These are phyloP conservation scores for Decorospora gaudefroyi DNA, from an alignment of 2,329 filamentous ascomycete genomes.

Conservation along the genomic window DNA sequence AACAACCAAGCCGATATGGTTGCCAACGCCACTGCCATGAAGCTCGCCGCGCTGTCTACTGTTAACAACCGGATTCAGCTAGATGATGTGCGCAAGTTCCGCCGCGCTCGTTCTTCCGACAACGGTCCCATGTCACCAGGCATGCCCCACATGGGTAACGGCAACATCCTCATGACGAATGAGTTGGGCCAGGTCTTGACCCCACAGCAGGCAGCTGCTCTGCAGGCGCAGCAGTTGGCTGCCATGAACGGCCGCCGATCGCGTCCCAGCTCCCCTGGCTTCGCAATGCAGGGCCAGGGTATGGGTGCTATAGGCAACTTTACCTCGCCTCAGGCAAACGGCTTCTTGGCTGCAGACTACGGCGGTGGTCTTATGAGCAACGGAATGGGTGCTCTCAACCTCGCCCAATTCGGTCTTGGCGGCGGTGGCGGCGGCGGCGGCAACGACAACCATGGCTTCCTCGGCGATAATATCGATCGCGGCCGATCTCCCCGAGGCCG, in stretches of 20 bases:
- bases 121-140: conserved; percentile 70
- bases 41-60: conserved; percentile 91
- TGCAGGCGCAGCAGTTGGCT: conserved; percentile 77
- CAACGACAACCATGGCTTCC: conserved; percentile 71
- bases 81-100: conserved; percentile 95
- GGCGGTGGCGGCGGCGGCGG: conserved; percentile 55
- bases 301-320: conserved; percentile 69
- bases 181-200: conserved; percentile 87
- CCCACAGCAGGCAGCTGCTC: conserved; percentile 56
- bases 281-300: conserved; percentile 70
- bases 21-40: conserved; percentile 98
- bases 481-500: conserved; percentile 91
- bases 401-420: conserved; percentile 68
- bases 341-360: conserved; percentile 89
- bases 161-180: conserved; percentile 91
- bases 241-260: conserved; percentile 81
- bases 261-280: conserved; percentile 84
- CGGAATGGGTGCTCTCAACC: conserved; percentile 70
- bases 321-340: conserved; percentile 89
- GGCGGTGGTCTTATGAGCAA: conserved; percentile 70
- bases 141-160: conserved; percentile 63
- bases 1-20: conserved; percentile 92
- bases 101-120: conserved; percentile 86
- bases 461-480: conserved; percentile 87
- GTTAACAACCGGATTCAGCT: conserved; percentile 98